These are phyloP conservation scores for Lentinula lateritia DNA, from an alignment of 768 basidiomycete genomes.

Conservation along the genomic window DNA sequence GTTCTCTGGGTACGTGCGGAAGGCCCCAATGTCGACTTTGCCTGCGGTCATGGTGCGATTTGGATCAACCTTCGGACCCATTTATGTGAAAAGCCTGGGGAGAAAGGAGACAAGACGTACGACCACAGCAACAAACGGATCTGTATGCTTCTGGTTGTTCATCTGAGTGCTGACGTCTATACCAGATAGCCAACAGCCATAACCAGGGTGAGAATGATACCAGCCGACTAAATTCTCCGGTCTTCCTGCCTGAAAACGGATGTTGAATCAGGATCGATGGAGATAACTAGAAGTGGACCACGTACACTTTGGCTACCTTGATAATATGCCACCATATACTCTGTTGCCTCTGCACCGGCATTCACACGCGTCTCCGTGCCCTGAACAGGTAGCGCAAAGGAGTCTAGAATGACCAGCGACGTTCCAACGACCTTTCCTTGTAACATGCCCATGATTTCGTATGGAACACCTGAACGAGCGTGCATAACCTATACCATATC, in stretches of 20 bases:
- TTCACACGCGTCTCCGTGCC: conserved; percentile 98
- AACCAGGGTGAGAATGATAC: conserved; percentile 99
- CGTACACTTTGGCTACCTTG: conserved; percentile 74
- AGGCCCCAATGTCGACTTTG: conserved; percentile 98
- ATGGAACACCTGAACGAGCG: conserved; percentile 92
- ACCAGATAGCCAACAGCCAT: conserved; percentile 98
- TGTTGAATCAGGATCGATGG: not conserved
- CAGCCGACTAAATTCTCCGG: conserved; percentile 90
- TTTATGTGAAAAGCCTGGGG: not conserved
- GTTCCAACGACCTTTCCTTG: conserved; percentile 89
- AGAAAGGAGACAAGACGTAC: conserved; percentile 37
- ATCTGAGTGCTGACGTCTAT: conserved; percentile 98
- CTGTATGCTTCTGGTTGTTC: conserved; percentile 91
- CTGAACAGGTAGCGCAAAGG: conserved; percentile 94
- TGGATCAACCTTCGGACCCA: conserved; percentile 73
- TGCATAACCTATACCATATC: conserved; percentile 80
- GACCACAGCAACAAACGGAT: conserved; percentile 96
- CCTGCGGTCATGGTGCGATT: conserved; percentile 98
- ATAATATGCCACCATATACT: conserved; percentile 97
- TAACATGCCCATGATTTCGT: conserved; percentile 99
- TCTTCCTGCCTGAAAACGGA: conserved; percentile 58
- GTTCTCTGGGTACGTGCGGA: conserved; percentile 94
- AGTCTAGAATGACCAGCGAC: conserved; percentile 85
- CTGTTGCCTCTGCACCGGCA: conserved; percentile 91
- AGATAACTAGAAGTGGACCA: not conserved